Evolutionary conservation across 345 rosid genomes (phyloP).

Genomic region (Euphorbia tirucalli): DNA sequence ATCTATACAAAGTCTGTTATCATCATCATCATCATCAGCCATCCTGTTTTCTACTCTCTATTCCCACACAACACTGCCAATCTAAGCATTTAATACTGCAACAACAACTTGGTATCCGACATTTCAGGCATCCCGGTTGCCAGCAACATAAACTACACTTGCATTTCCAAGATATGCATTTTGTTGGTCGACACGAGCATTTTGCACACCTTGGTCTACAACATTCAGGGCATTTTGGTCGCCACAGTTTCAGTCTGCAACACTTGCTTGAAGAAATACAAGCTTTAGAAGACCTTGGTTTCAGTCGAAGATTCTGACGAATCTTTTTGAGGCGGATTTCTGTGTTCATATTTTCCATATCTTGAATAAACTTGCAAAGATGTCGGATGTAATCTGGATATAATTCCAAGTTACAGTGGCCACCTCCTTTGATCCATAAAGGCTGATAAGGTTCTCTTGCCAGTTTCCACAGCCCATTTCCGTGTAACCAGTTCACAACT

Average conservation of each 20-base stretch:
- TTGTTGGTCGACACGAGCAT: slow-evolving; percentile 37
- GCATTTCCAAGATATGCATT: slow-evolving; percentile 33
- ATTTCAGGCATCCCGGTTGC: slow-evolving; percentile 9
- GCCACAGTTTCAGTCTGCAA: slow-evolving; percentile 47
- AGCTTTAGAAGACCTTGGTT: slow-evolving; percentile 36
- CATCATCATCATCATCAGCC: slow-evolving; percentile 22
- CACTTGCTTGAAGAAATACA: slow-evolving; percentile 25
- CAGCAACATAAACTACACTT: neutral
- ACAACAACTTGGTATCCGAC: slow-evolving; percentile 19
- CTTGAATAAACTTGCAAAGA: slow-evolving; percentile 72
- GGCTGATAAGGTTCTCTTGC: slow-evolving; percentile 92
- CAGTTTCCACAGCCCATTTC: slow-evolving; percentile 86
- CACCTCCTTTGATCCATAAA: slow-evolving; percentile 98
- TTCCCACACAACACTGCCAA: slow-evolving; percentile 44
- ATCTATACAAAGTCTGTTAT: slow-evolving; percentile 35
- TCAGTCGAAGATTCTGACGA: slow-evolving; percentile 45
- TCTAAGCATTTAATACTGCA: slow-evolving; percentile 23
- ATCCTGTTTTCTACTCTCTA: slow-evolving; percentile 25
- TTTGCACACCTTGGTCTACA: slow-evolving; percentile 28
- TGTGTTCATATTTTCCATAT: slow-evolving; percentile 84
- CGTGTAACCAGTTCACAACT: slow-evolving; percentile 96
- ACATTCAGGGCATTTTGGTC: slow-evolving; percentile 42
- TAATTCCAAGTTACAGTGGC: slow-evolving; percentile 95
- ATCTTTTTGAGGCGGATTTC: slow-evolving; percentile 70
- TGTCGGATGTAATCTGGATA: slow-evolving; percentile 91